phyloP scores from a whole-genome alignment of 257 asterid species.

The Solanum bukasovii region DNA sequence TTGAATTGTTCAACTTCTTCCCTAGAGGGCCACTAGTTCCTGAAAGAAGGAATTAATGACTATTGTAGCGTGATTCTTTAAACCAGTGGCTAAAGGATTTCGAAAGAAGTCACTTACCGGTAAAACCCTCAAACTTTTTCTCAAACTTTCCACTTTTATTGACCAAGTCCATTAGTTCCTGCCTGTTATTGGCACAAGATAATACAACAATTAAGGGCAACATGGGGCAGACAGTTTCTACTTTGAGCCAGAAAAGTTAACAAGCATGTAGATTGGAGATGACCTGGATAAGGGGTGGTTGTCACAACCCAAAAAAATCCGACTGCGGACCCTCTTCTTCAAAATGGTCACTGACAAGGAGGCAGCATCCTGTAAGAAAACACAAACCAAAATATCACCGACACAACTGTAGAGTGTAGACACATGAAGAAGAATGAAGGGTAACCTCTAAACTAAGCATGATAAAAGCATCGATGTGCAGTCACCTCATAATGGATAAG shows the following conservation, averaged over 20 bases:
- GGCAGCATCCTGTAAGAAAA: constrained; percentile 70
- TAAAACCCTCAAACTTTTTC: constrained; percentile 61
- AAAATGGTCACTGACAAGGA: constrained; percentile 58
- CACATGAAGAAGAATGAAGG: neutral
- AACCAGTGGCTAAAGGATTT: neutral
- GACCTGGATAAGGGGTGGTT: constrained; percentile 85
- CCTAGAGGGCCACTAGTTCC: constrained; percentile 78
- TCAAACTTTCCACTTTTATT: constrained; percentile 59
- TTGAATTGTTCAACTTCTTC: constrained; percentile 72
- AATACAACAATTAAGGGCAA: neutral
- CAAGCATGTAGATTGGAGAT: neutral
- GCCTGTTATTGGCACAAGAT: constrained; percentile 36
- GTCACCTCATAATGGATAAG: constrained; percentile 87
- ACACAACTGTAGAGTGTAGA: neutral
- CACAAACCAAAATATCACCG: neutral
- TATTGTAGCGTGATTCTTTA: neutral
- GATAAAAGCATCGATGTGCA: neutral
- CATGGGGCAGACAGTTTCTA: neutral
- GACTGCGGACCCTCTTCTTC: constrained; percentile 52
- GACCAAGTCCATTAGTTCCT: constrained; percentile 74
- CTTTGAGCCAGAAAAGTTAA: neutral
- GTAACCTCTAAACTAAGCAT: neutral
- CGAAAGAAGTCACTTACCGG: constrained; percentile 28
- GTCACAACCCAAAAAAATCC: constrained; percentile 77
- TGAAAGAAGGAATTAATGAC: constrained; percentile 12